Conservation (phyloP, 1,284 basidiomycete genomes). For the Phylloboletellus chloephorus region DNA sequence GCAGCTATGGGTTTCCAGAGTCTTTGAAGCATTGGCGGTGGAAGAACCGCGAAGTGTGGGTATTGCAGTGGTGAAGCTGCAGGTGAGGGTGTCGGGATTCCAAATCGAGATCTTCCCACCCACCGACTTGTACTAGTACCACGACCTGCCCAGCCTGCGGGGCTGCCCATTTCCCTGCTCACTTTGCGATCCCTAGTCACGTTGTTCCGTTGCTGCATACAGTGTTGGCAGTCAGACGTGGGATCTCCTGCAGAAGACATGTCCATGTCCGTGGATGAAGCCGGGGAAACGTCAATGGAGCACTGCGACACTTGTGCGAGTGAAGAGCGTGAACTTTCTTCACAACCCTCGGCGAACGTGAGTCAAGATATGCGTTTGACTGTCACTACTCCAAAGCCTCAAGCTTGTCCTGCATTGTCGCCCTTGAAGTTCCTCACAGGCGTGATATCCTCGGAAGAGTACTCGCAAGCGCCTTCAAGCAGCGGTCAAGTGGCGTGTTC, state of each 20-base stretch:
- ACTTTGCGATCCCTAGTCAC: not conserved
- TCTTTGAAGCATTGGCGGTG: conserved; percentile 49
- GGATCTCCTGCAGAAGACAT: conserved; percentile 6
- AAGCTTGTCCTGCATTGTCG: conserved; percentile 23
- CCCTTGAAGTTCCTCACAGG: conserved; percentile 20
- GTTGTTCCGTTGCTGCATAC: conserved; percentile 1
- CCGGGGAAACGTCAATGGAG: conserved; percentile 3
- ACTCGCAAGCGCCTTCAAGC: conserved; percentile 18
- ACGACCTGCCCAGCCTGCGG: conserved; percentile 18
- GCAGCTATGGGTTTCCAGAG: conserved; percentile 56
- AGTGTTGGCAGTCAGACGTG: conserved; percentile 10
- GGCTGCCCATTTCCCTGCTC: conserved; percentile 4
- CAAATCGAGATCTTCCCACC: conserved; percentile 7
- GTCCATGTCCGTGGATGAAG: conserved; percentile 6
- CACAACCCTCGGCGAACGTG: conserved; percentile 26
- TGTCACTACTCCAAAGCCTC: conserved; percentile 23
- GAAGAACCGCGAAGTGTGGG: not conserved
- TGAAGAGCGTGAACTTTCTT: conserved; percentile 18
- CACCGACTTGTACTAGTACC: conserved; percentile 23
- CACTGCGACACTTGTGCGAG: conserved; percentile 1
- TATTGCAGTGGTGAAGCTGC: too few species aligned
- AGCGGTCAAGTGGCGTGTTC: conserved; percentile 9
- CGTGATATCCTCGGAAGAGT: conserved; percentile 8
- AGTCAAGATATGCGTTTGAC: conserved; percentile 29
- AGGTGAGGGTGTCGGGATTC: conserved; percentile 1